Evolutionary conservation across 2,329 filamentous ascomycete genomes (phyloP).

Genomic region (Exophiala lecanii-corni): DNA sequence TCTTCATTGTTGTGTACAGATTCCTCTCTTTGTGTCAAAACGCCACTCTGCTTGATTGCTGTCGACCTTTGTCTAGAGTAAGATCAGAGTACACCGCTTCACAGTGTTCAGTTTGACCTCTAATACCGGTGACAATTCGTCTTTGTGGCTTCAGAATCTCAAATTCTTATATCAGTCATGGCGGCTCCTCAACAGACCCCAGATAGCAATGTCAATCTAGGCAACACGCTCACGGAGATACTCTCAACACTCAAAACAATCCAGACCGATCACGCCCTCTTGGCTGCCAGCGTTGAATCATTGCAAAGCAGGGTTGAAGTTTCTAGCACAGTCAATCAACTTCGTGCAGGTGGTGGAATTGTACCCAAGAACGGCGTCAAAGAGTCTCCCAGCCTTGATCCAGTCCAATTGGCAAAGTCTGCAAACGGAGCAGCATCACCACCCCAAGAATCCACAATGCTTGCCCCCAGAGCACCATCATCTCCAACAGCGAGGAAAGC

Average conservation of each 20-base stretch:
- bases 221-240: slow-evolving; percentile 41
- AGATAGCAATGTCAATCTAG: slow-evolving; percentile 13
- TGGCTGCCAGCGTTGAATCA: slow-evolving; percentile 54
- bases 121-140: too few species aligned
- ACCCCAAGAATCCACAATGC: slow-evolving; percentile 10
- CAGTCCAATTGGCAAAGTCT: slow-evolving; percentile 18
- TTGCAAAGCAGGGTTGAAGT: slow-evolving; percentile 60
- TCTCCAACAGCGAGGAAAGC: slow-evolving; percentile 20
- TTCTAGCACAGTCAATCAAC: slow-evolving; percentile 53
- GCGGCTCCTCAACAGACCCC: slow-evolving; percentile 9
- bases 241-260: slow-evolving; percentile 52
- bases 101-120: too few species aligned
- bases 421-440: slow-evolving; percentile 17
- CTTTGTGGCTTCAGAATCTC: too few species aligned
- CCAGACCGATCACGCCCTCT: slow-evolving; percentile 51
- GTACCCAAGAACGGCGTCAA: slow-evolving; percentile 1
- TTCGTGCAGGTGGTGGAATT: slow-evolving; percentile 8
- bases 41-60: not conserved
- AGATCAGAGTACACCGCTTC: too few species aligned
- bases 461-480: slow-evolving; percentile 10
- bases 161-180: too few species aligned
- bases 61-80: not conserved
- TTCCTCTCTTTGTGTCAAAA: not conserved
- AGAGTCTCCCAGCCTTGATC: slow-evolving; percentile 25
- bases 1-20: not conserved